Percentiles rank a stretch among this genome's conserved stretches.
phyloP scores from a whole-genome alignment of 306 rosid genomes.

The Lagenaria siceraria region DNA sequence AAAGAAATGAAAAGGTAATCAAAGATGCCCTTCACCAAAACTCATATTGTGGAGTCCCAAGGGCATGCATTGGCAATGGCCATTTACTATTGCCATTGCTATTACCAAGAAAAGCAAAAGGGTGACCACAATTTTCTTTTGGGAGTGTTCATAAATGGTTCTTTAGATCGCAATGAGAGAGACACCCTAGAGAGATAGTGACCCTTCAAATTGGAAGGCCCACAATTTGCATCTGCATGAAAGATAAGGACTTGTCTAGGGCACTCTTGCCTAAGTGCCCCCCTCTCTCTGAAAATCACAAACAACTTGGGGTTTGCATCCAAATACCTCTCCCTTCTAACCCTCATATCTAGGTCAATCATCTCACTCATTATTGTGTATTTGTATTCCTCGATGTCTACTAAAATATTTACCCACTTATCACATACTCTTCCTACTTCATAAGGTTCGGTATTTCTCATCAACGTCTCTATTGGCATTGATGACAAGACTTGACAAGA shows the following conservation, averaged over 20 bases:
- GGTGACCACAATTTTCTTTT: conserved; percentile 27
- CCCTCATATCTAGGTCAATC: neutral
- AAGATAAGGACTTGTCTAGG: conserved; percentile 42
- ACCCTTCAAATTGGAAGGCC: conserved; percentile 39
- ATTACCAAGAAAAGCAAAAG: conserved; percentile 4
- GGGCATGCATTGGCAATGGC: neutral
- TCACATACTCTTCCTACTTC: neutral
- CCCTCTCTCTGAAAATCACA: neutral
- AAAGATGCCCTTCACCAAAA: conserved; percentile 8
- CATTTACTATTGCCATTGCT: neutral
- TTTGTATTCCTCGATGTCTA: neutral
- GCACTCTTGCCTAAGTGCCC: conserved; percentile 7
- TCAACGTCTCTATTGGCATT: too few species aligned
- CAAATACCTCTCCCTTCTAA: neutral
- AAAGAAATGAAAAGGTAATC: neutral
- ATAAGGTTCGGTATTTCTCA: neutral
- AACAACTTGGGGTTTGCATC: neutral
- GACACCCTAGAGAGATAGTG: conserved; percentile 23
- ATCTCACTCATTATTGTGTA: neutral
- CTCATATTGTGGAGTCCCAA: conserved; percentile 5
- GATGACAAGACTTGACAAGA: neutral
- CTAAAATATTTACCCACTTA: neutral
- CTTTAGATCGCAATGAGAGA: conserved; percentile 5
- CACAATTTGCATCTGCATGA: conserved; percentile 19
- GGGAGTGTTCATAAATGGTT: conserved; percentile 5